Conservation (phyloP, 1,139 yeast genomes). For the Taiozyma sp. region DNA sequence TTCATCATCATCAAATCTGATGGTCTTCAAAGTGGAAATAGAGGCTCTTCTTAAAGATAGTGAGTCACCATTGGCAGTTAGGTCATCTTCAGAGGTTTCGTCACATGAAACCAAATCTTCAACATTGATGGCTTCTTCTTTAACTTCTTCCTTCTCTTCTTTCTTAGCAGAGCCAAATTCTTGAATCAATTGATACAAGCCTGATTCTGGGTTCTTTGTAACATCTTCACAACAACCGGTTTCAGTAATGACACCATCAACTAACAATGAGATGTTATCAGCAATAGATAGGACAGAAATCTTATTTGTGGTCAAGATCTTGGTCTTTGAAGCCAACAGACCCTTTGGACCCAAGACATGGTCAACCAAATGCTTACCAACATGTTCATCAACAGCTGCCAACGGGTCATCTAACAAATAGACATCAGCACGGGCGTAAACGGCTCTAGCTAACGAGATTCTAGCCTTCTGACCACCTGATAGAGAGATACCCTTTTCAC, state of each 20-base stretch:
- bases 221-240: constrained; percentile 66
- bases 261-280: constrained; percentile 63
- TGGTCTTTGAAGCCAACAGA: constrained; percentile 67
- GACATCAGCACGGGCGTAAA: constrained; percentile 89
- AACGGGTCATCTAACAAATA: constrained; percentile 89
- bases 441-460: constrained; percentile 89
- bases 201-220: constrained; percentile 43
- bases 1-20: constrained; percentile 37
- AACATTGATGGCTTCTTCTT: constrained; percentile 30
- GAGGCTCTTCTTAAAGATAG: constrained; percentile 66
- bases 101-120: constrained; percentile 26
- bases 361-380: constrained; percentile 76
- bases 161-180: constrained; percentile 66
- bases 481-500: constrained; percentile 93
- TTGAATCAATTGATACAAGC: constrained; percentile 55
- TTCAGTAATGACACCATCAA: constrained; percentile 74
- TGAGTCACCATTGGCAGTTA: constrained; percentile 24
- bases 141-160: constrained; percentile 20
- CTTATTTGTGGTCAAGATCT: constrained; percentile 82
- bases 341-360: constrained; percentile 82
- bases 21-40: constrained; percentile 46
- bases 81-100: constrained; percentile 13
- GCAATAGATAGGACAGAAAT: constrained; percentile 82
- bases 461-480: constrained; percentile 99
- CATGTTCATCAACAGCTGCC: constrained; percentile 95